Conservation (phyloP, 1,284 basidiomycete species). For the Cerrena zonata region DNA sequence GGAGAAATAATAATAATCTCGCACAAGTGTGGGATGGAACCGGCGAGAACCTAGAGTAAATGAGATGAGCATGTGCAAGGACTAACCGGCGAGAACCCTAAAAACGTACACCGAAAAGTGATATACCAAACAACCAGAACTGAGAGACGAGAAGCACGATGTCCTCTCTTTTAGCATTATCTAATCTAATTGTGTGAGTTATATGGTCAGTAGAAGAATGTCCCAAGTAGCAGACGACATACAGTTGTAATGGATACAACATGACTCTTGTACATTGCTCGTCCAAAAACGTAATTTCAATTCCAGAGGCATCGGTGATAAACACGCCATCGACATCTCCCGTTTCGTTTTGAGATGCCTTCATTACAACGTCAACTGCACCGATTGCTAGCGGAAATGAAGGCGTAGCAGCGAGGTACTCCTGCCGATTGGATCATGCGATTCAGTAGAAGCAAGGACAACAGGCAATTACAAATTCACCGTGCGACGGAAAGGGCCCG, state of each 20-base stretch:
- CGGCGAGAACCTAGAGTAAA: constrained; percentile 33
- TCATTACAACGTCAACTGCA: neutral
- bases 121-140: constrained; percentile 56
- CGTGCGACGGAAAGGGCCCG: constrained; percentile 11
- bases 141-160: constrained; percentile 46
- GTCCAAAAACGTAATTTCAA: constrained; percentile 25
- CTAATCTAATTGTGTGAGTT: constrained; percentile 28
- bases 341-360: constrained; percentile 1
- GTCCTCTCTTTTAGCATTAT: constrained; percentile 47
- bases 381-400: constrained; percentile 7
- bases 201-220: neutral
- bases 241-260: constrained; percentile 41
- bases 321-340: constrained; percentile 18
- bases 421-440: neutral
- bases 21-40: constrained; percentile 52
- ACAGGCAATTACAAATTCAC: neutral
- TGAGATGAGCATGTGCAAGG: constrained; percentile 51
- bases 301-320: constrained; percentile 15
- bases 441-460: neutral
- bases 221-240: constrained; percentile 14
- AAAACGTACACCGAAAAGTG: constrained; percentile 36
- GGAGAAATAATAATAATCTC: constrained; percentile 13
- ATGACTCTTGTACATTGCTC: constrained; percentile 39
- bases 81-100: constrained; percentile 43
- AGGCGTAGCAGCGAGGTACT: constrained; percentile 2